A percentile compares a stretch with the other conserved stretches of the same genome.
These are phyloP conservation scores for Spiraea crenata DNA, from an alignment of 331 rosid genomes.

Conservation along the genomic window DNA sequence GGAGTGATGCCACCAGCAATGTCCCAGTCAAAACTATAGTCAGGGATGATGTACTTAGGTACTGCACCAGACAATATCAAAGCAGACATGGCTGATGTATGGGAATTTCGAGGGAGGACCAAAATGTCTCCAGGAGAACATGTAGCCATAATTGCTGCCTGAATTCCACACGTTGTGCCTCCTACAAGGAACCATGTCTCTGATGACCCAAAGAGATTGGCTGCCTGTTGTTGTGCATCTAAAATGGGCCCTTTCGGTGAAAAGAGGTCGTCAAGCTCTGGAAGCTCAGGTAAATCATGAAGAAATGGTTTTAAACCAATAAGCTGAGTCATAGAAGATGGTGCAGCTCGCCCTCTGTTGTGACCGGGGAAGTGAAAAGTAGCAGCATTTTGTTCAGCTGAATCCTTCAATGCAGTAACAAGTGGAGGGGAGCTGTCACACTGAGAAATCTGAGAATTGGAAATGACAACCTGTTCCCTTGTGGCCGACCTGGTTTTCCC, in stretches of 20 bases:
- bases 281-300: conserved; percentile 78
- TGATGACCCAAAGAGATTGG: conserved; percentile 67
- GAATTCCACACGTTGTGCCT: conserved; percentile 88
- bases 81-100: conserved; percentile 71
- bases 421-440: conserved; percentile 49
- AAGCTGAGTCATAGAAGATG: conserved; percentile 54
- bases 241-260: conserved; percentile 69
- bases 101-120: conserved; percentile 74
- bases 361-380: conserved; percentile 94
- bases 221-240: conserved; percentile 75
- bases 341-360: conserved; percentile 83
- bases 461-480: conserved; percentile 20
- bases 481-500: conserved; percentile 13
- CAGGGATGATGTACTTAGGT: conserved; percentile 79
- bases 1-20: conserved; percentile 64
- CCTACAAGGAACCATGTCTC: conserved; percentile 94
- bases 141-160: conserved; percentile 85
- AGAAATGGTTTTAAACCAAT: conserved; percentile 64
- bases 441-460: conserved; percentile 7
- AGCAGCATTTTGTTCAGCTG: conserved; percentile 57
- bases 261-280: conserved; percentile 75
- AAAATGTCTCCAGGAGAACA: conserved; percentile 72
- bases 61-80: conserved; percentile 75
- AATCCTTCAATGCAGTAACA: conserved; percentile 62
- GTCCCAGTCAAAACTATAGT: conserved; percentile 65